A percentile compares a stretch with the other conserved stretches of the same genome.
Evolutionary conservation across 306 rosid genomes (phyloP).

Genomic region (Vicia sativa): DNA sequence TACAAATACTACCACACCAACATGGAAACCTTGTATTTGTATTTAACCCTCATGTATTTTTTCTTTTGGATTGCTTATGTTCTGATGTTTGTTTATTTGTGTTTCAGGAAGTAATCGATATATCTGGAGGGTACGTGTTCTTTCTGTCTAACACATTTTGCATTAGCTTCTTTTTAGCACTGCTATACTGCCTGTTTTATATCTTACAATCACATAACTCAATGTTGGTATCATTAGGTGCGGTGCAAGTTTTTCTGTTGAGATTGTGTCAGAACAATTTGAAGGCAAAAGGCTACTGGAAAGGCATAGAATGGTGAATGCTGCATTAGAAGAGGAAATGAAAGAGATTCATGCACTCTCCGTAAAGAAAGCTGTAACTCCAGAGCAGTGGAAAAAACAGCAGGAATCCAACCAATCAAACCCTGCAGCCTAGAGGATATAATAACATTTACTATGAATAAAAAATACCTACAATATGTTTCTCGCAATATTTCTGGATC

Average conservation of each 20-base stretch:
- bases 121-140: conserved; percentile 86
- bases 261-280: conserved; percentile 79
- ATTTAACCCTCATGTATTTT: neutral
- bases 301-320: conserved; percentile 89
- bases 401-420: conserved; percentile 61
- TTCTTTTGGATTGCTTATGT: neutral
- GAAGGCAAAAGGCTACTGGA: conserved; percentile 88
- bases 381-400: conserved; percentile 91
- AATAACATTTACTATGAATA: conserved; percentile 24
- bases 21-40: conserved; percentile 1
- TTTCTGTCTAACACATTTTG: neutral
- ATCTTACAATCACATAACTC: conserved; percentile 3
- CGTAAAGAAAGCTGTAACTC: conserved; percentile 81
- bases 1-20: neutral
- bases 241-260: conserved; percentile 77
- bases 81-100: conserved; percentile 29
- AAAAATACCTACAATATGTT: conserved; percentile 25
- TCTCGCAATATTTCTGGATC: conserved; percentile 30
- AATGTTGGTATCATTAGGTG: conserved; percentile 53
- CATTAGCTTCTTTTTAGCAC: neutral
- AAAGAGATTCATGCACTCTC: conserved; percentile 93
- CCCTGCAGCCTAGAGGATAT: conserved; percentile 52
- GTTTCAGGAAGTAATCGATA: conserved; percentile 90
- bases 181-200: neutral
- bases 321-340: conserved; percentile 83